Conservation (phyloP, 139 green algal species). For the Chlamydomonas eustigma region DNA sequence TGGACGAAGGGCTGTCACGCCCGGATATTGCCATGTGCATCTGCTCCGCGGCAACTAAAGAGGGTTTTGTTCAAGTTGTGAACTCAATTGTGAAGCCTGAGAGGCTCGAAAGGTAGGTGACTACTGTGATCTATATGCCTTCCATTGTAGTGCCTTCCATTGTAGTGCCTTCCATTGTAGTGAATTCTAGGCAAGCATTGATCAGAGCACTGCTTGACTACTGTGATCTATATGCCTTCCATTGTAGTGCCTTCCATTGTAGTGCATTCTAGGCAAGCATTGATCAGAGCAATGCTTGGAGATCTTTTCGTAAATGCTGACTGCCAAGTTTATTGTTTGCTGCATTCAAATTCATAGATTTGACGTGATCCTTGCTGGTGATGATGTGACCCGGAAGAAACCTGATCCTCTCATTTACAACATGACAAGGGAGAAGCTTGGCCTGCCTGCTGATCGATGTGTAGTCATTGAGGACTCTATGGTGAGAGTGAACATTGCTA, state of each 20-base stretch:
- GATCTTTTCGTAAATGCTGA: no score
- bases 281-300: no score
- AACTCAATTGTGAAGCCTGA: conserved; percentile 58
- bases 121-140: no score
- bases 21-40: conserved; percentile 67
- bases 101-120: conserved; percentile 58
- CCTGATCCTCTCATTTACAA: conserved; percentile 72
- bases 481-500: conserved; percentile 10
- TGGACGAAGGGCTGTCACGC: conserved; percentile 59
- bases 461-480: conserved; percentile 47
- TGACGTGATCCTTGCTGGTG: conserved; percentile 75
- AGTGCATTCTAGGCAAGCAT: no score
- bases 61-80: conserved; percentile 51
- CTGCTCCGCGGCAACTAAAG: conserved; percentile 79
- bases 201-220: no score
- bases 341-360: no score
- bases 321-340: no score
- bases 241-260: no score
- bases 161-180: no score
- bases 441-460: conserved; percentile 24
- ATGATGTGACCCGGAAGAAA: conserved; percentile 72
- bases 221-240: no score
- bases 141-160: no score
- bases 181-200: no score
- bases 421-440: conserved; percentile 29